Base-by-base conservation (phyloP, 805 yeast genomes). In the Schizosaccharomyces cryophilus region DNA sequence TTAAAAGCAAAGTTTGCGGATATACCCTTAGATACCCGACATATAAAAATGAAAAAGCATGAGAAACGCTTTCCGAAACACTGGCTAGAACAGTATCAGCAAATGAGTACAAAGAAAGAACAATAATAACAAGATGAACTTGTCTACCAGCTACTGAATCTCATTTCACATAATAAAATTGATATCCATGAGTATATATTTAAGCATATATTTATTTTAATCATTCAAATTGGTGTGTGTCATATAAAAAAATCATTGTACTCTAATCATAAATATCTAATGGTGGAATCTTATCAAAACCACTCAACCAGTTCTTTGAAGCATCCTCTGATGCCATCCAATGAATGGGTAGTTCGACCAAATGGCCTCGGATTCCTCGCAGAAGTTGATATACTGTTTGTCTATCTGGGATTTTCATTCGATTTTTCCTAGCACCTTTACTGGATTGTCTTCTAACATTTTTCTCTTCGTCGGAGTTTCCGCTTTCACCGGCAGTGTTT, bases 201-300 rank as follows among this genome's bases (percentile, higher is more conserved):
- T 35, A 7, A n/a, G n/a, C n/a, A n/a, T n/a, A 11, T 11, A 35
- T 6, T 35, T 35, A 35, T 35, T 35, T 11, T 5, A 35, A 35
- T 35, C 40, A 35, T 35, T 30, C 31, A 30, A 2, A 35, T n/a
- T 11, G 40, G 40, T 35, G 38, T 35, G 40, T 35, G 15, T 35
- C 17, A 51, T 5, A 1, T 19, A 24, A 29, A 24, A 51, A 24
- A 13, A 15, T 51, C 6, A 21, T 24, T 17, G 11, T 9, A n/a
- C 24, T 29, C 59, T 64, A 87, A 67, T 88, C 90, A 70, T 85
- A 93, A 61, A 93, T 90, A 69, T 93, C 97, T 62, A 93, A 81
- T 1, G 98, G 98, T 4, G 97, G 96, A 31, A 93, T 74, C 67
- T 95, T 81, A 69, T 93, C 98, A 60, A 94, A 83, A 66, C 84